Conservation (phyloP, 106 monocot genomes). For the Allium sativum region DNA sequence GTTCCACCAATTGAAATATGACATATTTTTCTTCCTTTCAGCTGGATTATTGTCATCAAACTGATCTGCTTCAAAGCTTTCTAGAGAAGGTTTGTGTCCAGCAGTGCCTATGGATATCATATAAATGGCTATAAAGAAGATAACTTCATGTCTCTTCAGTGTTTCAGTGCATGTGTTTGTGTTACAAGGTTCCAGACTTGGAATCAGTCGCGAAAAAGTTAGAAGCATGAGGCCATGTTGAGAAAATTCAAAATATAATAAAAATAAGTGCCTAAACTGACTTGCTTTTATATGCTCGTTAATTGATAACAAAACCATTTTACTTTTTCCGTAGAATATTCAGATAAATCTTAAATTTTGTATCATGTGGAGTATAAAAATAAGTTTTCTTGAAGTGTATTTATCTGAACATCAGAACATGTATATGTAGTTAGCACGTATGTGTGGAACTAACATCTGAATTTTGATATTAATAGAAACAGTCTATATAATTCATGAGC, state of each 20-base stretch:
- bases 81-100: conserved; percentile 64
- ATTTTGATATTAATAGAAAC: no score
- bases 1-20: conserved; percentile 95
- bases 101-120: conserved; percentile 64
- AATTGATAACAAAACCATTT: no score
- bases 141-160: conserved; percentile 23
- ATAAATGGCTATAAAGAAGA: conserved; percentile 62
- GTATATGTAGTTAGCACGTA: no score
- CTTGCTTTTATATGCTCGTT: no score
- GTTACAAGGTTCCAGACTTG: conserved; percentile 34
- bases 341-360: no score
- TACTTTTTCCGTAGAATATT: no score
- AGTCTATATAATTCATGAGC: no score
- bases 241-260: neutral
- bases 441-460: no score
- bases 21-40: conserved; percentile 72
- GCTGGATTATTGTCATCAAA: conserved; percentile 47
- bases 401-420: no score
- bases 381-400: no score
- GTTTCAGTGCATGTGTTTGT: conserved; percentile 3
- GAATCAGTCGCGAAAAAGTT: conserved; percentile 41
- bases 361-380: no score
- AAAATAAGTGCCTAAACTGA: no score
- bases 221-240: conserved; percentile 49
- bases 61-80: conserved; percentile 87